phyloP scores from a whole-genome alignment of 2,329 filamentous ascomycete species.

The Orbilia blumenaviensis region DNA sequence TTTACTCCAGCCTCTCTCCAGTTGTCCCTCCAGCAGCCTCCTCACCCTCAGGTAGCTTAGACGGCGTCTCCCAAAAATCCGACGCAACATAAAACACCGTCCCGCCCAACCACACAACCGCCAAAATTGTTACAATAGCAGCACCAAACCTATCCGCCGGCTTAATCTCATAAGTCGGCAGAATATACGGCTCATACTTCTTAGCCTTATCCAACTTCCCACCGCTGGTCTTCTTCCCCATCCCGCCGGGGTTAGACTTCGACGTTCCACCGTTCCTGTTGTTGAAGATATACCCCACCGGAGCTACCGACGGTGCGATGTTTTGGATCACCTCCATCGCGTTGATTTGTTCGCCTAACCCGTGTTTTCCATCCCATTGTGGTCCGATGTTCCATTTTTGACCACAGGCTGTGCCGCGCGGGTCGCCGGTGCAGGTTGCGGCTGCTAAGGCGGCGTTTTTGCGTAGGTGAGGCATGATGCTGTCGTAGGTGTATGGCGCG shows the following conservation, averaged over 20 bases:
- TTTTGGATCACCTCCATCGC: constrained; percentile 71
- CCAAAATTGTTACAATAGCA: constrained; percentile 24
- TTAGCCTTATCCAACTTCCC: background rate
- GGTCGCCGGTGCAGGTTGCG: constrained; percentile 70
- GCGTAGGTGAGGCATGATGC: constrained; percentile 69
- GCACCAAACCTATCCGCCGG: constrained; percentile 17
- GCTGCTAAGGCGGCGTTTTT: constrained; percentile 70
- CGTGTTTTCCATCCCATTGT: constrained; percentile 68
- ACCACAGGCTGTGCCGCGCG: constrained; percentile 69
- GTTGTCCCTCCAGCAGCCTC: background rate
- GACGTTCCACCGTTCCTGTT: constrained; percentile 70
- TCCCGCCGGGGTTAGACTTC: constrained; percentile 60
- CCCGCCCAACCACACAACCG: background rate
- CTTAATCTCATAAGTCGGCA: constrained; percentile 24
- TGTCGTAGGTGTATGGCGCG: constrained; percentile 68
- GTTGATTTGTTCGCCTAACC: constrained; percentile 76
- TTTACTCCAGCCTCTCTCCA: background rate
- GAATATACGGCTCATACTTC: background rate
- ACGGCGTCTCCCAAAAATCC: no score
- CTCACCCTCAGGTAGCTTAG: background rate
- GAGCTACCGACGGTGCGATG: constrained; percentile 64
- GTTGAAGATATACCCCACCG: constrained; percentile 62
- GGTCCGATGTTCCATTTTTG: constrained; percentile 71
- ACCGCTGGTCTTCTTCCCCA: background rate
- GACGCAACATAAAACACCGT: background rate